Evolutionary conservation across 768 basidiomycete genomes (phyloP), one percentile per base, ranked within the genome.

Genomic region (Melanogaster broomeanus): DNA sequence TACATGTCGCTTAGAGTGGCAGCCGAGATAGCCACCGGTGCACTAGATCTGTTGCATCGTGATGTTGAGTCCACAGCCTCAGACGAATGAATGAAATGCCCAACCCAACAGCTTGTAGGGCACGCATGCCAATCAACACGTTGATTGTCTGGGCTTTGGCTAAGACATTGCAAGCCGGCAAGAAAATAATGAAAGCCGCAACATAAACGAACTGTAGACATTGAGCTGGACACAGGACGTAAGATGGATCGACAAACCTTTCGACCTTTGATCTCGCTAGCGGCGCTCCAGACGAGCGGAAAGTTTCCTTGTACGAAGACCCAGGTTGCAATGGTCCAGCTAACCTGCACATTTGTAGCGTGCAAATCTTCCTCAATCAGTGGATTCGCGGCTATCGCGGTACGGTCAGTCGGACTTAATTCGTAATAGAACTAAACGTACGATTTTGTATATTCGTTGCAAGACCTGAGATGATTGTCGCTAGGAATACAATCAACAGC

Each of bases 1-100:
- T 82, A 91, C 3, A 91, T 84, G 63, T 91, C 89, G 2, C 87
- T 87, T 3, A 92, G 71, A 4, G 88, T 87, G 13, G 85, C 88
- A 0, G 87, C 87, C 5, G 90, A 91, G 48, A 91, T 82, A 0
- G 84, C 65, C 37, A 87, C 76, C 11, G 86, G 83, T 9, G 86
- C 85, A 42, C 83, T 81, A 4, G 84, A 85, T 40, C 83, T 86
- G 52, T 52, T 19, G 28, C 6, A 62, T 57, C 51, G 3, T 15
- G 12, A 18, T 30, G 19, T 46, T 56, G 38, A 60, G 45, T 21
- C 18, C 39, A 25, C 44, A 46, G 33, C 42, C 22, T 35, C 5
- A 33, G 43, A n/a, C n/a, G 21, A 39, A 52, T 43, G 6, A 34
- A 54, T n/a, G n/a, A 50, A 46, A 46, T 6, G 11, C 59, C 75